A percentile compares a stretch with the other conserved stretches of the same genome.
Evolutionary conservation across 31 red algal species (phyloP).

Genomic region (Odonthalia washingtoniensis): DNA sequence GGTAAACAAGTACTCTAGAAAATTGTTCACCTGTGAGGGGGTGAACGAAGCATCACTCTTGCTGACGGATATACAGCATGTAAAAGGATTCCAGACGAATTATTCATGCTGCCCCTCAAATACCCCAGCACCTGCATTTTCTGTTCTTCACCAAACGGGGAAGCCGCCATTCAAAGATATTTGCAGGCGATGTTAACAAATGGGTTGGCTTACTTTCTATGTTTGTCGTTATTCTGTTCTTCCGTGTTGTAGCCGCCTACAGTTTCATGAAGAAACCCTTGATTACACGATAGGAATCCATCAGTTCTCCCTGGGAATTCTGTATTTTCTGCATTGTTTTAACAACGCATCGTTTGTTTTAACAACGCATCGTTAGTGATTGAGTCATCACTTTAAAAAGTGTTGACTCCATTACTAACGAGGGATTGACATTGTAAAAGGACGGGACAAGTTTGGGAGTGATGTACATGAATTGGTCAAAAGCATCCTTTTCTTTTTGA

Average conservation of each 20-base stretch:
- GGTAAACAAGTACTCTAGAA: constrained; percentile 59
- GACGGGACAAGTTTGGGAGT: no score
- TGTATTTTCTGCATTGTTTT: no score
- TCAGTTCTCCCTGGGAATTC: no score
- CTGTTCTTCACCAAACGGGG: constrained; percentile 79
- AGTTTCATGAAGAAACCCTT: constrained; percentile 71
- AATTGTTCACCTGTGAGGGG: constrained; percentile 65
- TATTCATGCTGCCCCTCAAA: constrained; percentile 4
- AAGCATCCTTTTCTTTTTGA: no score
- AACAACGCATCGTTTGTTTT: no score
- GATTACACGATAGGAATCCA: constrained; percentile 79
- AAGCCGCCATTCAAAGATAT: constrained; percentile 57
- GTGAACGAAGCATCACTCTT: constrained; percentile 45
- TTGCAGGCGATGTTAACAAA: constrained; percentile 70
- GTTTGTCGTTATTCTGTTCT: constrained; percentile 61
- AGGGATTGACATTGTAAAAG: no score
- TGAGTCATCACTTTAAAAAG: no score
- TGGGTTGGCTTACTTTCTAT: constrained; percentile 90
- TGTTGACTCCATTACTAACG: no score
- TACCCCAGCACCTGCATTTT: constrained; percentile 54
- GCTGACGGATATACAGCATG: constrained; percentile 48
- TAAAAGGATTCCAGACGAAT: constrained; percentile 35
- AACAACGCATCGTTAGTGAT: no score
- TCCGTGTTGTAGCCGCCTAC: constrained; percentile 65
- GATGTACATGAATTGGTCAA: no score